A percentile compares a stretch with the other conserved stretches of the same genome.
These are phyloP conservation scores for Lepiota subincarnata DNA, from an alignment of 768 basidiomycete species.

Conservation along the genomic window DNA sequence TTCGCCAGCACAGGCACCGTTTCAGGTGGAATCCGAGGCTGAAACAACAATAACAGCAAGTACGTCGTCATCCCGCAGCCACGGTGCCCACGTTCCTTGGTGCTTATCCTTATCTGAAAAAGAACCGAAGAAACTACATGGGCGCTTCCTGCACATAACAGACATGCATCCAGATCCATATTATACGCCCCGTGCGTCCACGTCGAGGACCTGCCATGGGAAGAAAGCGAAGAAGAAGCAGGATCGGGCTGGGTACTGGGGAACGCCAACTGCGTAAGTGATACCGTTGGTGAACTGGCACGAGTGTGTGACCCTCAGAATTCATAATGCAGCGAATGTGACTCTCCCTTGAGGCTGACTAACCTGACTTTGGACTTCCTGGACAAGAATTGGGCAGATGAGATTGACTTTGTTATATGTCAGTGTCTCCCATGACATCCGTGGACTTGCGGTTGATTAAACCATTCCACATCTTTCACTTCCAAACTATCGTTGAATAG, in stretches of 20 bases:
- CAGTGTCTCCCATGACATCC: constrained; percentile 21
- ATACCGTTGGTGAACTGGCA: background rate
- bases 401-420: constrained; percentile 92
- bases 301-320: background rate
- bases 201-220: constrained; percentile 66
- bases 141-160: constrained; percentile 77
- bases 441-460: background rate
- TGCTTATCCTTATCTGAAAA: constrained; percentile 1
- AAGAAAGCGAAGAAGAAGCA: constrained; percentile 54
- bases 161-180: constrained; percentile 81
- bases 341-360: constrained; percentile 74
- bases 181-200: constrained; percentile 49
- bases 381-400: constrained; percentile 71
- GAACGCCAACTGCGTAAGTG: constrained; percentile 63
- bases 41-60: background rate
- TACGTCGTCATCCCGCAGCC: background rate
- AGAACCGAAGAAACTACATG: constrained; percentile 53
- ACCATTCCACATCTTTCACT: background rate
- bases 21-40: background rate
- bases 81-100: background rate
- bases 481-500: constrained; percentile 26
- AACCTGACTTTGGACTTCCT: constrained; percentile 81
- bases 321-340: constrained; percentile 55
- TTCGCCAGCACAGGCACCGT: constrained; percentile 2
- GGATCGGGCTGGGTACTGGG: constrained; percentile 55